Base-by-base conservation (phyloP, 352 stramenopile genomes). In the Halophytophthora polymorphica region DNA sequence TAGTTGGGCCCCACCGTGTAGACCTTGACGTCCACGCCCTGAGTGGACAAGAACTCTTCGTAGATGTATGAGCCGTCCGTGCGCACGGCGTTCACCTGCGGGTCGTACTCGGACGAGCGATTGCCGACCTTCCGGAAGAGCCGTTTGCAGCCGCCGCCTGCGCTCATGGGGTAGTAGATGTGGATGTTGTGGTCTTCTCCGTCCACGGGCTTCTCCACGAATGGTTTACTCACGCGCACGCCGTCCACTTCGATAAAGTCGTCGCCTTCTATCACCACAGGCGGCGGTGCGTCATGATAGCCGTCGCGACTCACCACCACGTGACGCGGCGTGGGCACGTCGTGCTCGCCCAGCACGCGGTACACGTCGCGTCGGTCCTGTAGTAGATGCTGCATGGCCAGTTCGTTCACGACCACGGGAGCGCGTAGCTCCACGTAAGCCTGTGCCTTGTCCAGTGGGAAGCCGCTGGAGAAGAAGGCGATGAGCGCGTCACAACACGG, bases 21-120 rank as follows among this genome's bases (percentile, higher is more conserved):
- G 55, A 99, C 98, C 70, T 99, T 99, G 39, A 99, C 97, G 73
- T 99, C 98, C 0, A 96, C 99, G 19, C 98, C 98, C 58, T 99
- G 96, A 8, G 98, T 99, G 45, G 97, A 96, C 1, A 99, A 79
- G 65, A 99, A 99, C 53, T 98, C 89, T 66, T 98, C 96, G 70
- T 99, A 98, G 55, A 99, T 96, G 71, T 88, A 99, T n/a, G 86
- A 97, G 12, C 92, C 93, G 7, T 59, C 63, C 1, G 35, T 56
- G 3, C 97, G 88, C 35, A 99, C 93, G 14, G 89, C 88, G 69
- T 99, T 99, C 28, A 97, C 75, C 33, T 98, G 78, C 6, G 94
- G 78, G 61, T 99, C 98, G 64, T 98, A 99, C 59, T 98, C 92
- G 35, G 69, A 89, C 33, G 82, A 96, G 31, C 88, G 71, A 61